These are phyloP conservation scores for Puccinia triticina DNA, from an alignment of 1,284 basidiomycete species.

Conservation along the genomic window DNA sequence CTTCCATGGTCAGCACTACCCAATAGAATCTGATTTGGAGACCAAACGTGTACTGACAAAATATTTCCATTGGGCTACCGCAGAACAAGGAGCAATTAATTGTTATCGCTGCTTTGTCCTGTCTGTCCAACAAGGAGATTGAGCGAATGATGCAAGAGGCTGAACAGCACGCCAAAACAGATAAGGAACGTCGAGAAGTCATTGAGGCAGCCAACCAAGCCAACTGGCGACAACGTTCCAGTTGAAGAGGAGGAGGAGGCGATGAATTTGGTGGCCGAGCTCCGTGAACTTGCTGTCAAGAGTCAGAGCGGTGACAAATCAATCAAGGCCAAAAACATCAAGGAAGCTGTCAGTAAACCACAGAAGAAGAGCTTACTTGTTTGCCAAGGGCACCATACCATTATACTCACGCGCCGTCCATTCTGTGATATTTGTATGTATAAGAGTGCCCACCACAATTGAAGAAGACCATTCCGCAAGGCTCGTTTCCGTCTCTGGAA, in stretches of 20 bases:
- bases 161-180: slow-evolving; percentile 67
- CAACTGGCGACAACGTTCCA: slow-evolving; percentile 92
- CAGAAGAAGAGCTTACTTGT: slow-evolving; percentile 95
- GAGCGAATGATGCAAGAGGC: slow-evolving; percentile 95
- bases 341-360: slow-evolving; percentile 91
- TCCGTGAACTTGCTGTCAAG: slow-evolving; percentile 88
- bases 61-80: no score
- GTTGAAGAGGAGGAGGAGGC: slow-evolving; percentile 91
- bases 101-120: slow-evolving; percentile 94
- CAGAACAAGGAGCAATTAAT: slow-evolving; percentile 83
- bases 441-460: background rate
- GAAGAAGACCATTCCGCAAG: background rate
- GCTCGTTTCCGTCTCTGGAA: background rate
- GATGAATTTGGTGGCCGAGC: slow-evolving; percentile 78
- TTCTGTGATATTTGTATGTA: slow-evolving; percentile 62
- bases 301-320: slow-evolving; percentile 82
- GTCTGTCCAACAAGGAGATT: slow-evolving; percentile 93
- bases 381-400: slow-evolving; percentile 65
- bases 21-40: no score
- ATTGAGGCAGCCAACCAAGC: slow-evolving; percentile 98
- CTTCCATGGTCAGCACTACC: background rate
- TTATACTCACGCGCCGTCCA: background rate
- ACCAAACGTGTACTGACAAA: no score
- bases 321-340: slow-evolving; percentile 82
- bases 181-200: slow-evolving; percentile 78